Percentiles rank a stretch among this genome's conserved stretches.
These are phyloP conservation scores for Quercus dentata DNA, from an alignment of 306 rosid species.

Conservation along the genomic window DNA sequence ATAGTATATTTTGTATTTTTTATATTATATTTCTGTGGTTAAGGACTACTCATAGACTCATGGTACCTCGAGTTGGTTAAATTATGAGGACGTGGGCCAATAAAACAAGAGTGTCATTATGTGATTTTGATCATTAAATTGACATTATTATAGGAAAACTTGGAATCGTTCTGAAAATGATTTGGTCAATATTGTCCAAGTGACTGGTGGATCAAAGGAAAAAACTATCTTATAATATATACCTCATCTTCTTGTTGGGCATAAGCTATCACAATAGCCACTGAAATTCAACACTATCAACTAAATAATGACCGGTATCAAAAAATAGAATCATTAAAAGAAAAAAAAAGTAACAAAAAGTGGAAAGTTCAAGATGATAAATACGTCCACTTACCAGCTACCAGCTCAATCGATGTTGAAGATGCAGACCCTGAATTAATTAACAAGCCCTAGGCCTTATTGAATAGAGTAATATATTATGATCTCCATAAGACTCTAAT, in stretches of 20 bases:
- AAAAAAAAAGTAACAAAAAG: too few relatives aligned
- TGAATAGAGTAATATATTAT: too few relatives aligned
- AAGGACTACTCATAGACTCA: not conserved
- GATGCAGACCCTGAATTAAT: not conserved
- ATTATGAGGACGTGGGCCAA: not conserved
- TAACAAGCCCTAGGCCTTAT: not conserved
- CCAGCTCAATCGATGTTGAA: too few relatives aligned
- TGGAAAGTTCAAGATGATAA: not conserved
- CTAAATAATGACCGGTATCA: not conserved
- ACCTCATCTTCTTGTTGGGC: not conserved
- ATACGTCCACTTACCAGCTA: not conserved
- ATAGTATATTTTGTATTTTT: not conserved
- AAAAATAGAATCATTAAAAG: not conserved
- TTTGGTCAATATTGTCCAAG: not conserved
- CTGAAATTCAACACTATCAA: not conserved
- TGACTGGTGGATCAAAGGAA: not conserved
- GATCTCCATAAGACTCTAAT: too few relatives aligned
- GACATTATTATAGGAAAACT: not conserved
- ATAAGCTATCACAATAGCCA: constrained; percentile 29
- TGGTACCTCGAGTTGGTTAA: not conserved
- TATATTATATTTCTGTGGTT: not conserved
- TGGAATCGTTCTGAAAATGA: not conserved
- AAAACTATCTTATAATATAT: not conserved
- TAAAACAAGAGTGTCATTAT: not conserved
- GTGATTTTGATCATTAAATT: not conserved